Base-by-base conservation (phyloP, 768 basidiomycete species). In the Tricholoma hemisulphureum region DNA sequence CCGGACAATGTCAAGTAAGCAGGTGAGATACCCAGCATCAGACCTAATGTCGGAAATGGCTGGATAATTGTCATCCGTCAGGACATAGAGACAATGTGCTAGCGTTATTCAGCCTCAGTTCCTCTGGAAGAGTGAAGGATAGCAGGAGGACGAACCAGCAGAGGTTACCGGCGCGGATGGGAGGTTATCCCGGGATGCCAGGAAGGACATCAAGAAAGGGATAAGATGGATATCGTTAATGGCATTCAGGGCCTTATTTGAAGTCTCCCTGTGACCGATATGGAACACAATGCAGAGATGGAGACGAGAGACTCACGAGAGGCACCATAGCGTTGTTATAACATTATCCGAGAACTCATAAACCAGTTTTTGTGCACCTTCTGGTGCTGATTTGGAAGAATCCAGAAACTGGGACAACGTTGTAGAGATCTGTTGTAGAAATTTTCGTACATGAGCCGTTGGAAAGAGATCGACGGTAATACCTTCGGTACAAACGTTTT, bases 61-160 rank as follows among this genome's bases (percentile, higher is more conserved):
- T 16, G 87, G 82, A n/a, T 73, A 76, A 61, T 97, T 98, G 67
- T 97, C 95, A 68, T 95, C 93, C 2, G 93, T 92, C 24, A 98
- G 77, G 58, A 96, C 91, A 70, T 96, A 97, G 16, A 97, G 75
- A 65, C 93, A 93, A 67, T 98, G 95, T 0, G 93, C 94, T 94
- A 63, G 24, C 51, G 13, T 49, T 26, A 53, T 41, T 29, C 32
- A 43, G 20, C 32, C 45, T 24, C 31, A 31, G 18, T 18, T 29
- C 13, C 3, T 7, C 24, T 20, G 37, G 45, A 6, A 21, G 4
- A 31, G 59, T 41, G 52, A 29, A 7, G n/a, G 7, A 29, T 29
- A 5, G n/a, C 9, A 18, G 8, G 26, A 28, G n/a, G 16, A 66
- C 78, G 35, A 65, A 93, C 94, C 91, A 67, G 94, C 93, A 48